phyloP scores from a whole-genome alignment of 2,329 filamentous ascomycete genomes.

The Herpomyces periplanetae region DNA sequence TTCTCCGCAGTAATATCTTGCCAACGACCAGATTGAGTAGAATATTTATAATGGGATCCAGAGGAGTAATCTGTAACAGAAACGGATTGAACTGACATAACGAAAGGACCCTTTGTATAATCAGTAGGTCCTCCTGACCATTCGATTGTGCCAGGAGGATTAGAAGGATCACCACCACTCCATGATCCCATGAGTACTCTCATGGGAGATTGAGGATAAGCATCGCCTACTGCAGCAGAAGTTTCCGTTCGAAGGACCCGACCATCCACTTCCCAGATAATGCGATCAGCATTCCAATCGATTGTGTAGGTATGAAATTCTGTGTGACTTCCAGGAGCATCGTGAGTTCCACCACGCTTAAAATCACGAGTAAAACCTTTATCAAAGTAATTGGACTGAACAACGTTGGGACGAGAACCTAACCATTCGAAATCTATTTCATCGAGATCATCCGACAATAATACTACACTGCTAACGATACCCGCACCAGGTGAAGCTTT shows the following conservation, averaged over 20 bases:
- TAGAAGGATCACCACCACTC: conserved; percentile 54
- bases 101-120: conserved; percentile 44
- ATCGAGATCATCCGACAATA: conserved; percentile 65
- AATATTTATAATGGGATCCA: conserved; percentile 44
- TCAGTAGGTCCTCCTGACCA: conserved; percentile 66
- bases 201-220: conserved; percentile 80
- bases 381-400: conserved; percentile 93
- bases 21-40: conserved; percentile 37
- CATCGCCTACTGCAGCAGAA: conserved; percentile 18
- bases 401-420: conserved; percentile 28
- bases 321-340: conserved; percentile 23
- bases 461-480: conserved; percentile 64
- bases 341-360: conserved; percentile 49
- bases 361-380: conserved; percentile 57
- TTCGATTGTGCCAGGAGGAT: conserved; percentile 38
- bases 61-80: conserved; percentile 68
- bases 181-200: conserved; percentile 66
- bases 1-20: conserved; percentile 40
- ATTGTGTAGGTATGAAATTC: conserved; percentile 52
- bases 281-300: conserved; percentile 54
- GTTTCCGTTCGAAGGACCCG: conserved; percentile 34
- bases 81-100: conserved; percentile 41
- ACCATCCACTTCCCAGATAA: conserved; percentile 55
- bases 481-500: conserved; percentile 56
- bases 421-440: conserved; percentile 97